Conservation (phyloP, 2,329 filamentous ascomycete genomes). For the Thermoascus crustaceus region DNA sequence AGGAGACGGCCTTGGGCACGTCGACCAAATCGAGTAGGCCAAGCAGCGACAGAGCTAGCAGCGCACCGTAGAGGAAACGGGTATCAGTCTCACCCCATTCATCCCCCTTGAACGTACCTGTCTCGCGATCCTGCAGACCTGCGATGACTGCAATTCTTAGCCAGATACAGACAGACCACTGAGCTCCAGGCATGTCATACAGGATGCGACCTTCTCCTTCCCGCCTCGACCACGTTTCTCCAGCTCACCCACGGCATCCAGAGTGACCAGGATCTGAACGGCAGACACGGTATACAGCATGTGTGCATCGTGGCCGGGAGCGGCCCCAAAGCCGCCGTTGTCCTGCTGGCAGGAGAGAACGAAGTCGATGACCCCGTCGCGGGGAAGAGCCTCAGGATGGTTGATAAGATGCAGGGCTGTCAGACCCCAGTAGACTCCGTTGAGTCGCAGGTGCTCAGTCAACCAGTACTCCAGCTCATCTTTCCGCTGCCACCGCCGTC, state of each 20-base stretch:
- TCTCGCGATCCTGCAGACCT: conserved; percentile 66
- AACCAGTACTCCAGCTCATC: conserved; percentile 97
- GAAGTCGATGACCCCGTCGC: conserved; percentile 76
- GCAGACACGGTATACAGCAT: conserved; percentile 94
- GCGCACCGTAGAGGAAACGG: conserved; percentile 80
- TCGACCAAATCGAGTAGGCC: conserved; percentile 65
- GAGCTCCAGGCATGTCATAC: conserved; percentile 44
- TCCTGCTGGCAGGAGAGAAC: conserved; percentile 91
- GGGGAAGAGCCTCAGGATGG: conserved; percentile 71
- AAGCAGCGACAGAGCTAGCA: conserved; percentile 83
- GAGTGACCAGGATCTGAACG: conserved; percentile 80
- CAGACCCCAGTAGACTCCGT: conserved; percentile 94
- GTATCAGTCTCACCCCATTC: conserved; percentile 97
- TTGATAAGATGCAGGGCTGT: conserved; percentile 79
- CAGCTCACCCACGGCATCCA: conserved; percentile 77
- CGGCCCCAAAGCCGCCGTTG: conserved; percentile 85
- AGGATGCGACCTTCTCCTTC: conserved; percentile 66
- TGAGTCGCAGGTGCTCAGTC: conserved; percentile 91
- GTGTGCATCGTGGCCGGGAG: conserved; percentile 89
- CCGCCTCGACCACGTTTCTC: conserved; percentile 60
- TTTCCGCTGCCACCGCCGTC: conserved; percentile 54
- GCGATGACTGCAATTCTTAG: conserved; percentile 56
- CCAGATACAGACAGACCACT: conserved; percentile 14
- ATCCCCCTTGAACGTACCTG: conserved; percentile 85
- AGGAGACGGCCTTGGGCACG: conserved; percentile 67